Percentiles rank a stretch among this genome's conserved stretches.
phyloP scores from a whole-genome alignment of 2,329 filamentous ascomycete genomes.

The Penicillium sp. region DNA sequence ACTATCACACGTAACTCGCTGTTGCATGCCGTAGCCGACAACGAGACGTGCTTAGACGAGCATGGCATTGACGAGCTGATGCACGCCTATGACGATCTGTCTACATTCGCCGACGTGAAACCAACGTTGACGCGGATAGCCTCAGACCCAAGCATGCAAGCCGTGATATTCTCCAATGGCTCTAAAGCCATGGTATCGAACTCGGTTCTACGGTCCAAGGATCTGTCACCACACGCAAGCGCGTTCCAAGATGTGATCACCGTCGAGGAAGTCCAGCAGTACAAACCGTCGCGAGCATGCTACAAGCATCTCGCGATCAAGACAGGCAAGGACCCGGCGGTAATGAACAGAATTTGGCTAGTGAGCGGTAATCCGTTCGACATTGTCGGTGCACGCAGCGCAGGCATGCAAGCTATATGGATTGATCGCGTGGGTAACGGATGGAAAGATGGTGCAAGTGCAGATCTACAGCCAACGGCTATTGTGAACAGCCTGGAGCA shows the following conservation, averaged over 20 bases:
- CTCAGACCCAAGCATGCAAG: constrained; percentile 45
- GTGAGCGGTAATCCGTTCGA: constrained; percentile 76
- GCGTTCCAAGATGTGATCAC: constrained; percentile 61
- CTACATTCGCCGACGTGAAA: constrained; percentile 65
- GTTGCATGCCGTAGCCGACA: constrained; percentile 64
- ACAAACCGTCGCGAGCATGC: constrained; percentile 65
- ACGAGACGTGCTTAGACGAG: constrained; percentile 48
- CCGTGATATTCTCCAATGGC: constrained; percentile 72
- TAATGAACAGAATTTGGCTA: constrained; percentile 62
- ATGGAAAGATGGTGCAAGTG: constrained; percentile 66
- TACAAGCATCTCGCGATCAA: constrained; percentile 62
- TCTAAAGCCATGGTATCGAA: constrained; percentile 63
- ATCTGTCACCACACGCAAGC: constrained; percentile 52
- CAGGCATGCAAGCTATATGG: constrained; percentile 67
- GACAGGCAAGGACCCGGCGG: constrained; percentile 48
- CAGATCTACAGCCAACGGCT: constrained; percentile 54
- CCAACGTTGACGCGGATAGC: constrained; percentile 54
- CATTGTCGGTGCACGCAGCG: constrained; percentile 62
- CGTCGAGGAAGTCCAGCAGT: constrained; percentile 61
- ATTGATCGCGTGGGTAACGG: constrained; percentile 64
- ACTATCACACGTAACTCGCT: constrained; percentile 65
- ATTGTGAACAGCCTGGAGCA: constrained; percentile 60
- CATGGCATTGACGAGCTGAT: constrained; percentile 57
- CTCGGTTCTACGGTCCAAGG: constrained; percentile 60
- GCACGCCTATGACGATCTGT: constrained; percentile 65